A percentile compares a stretch with the other conserved stretches of the same genome.
These are phyloP conservation scores for Hippophae tibetana DNA, from an alignment of 306 rosid species.

Conservation along the genomic window DNA sequence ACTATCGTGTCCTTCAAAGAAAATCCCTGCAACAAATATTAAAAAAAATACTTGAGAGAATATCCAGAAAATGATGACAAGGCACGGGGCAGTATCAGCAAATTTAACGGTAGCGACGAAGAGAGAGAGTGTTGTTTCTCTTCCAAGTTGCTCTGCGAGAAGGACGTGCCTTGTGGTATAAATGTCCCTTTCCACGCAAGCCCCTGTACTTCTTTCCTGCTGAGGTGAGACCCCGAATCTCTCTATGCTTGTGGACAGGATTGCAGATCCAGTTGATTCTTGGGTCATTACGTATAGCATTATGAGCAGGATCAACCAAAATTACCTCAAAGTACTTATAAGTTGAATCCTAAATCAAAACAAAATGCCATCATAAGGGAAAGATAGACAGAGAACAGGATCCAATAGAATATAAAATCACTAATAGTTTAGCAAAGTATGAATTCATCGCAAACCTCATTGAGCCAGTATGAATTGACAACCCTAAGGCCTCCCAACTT, in stretches of 20 bases:
- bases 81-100: too few relatives aligned
- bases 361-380: background rate
- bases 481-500: slow-evolving; percentile 14
- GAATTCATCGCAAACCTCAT: slow-evolving; percentile 7
- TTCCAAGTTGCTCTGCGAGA: slow-evolving; percentile 92
- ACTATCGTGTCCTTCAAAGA: too few relatives aligned
- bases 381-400: background rate
- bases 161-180: slow-evolving; percentile 55
- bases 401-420: background rate
- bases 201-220: slow-evolving; percentile 81
- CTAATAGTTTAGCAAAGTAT: too few relatives aligned
- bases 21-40: too few relatives aligned
- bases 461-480: slow-evolving; percentile 22
- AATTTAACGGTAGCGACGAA: slow-evolving; percentile 62
- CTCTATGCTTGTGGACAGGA: slow-evolving; percentile 40
- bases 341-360: slow-evolving; percentile 15
- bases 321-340: slow-evolving; percentile 23
- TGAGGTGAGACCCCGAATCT: slow-evolving; percentile 74
- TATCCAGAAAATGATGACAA: too few relatives aligned
- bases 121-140: slow-evolving; percentile 81
- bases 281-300: slow-evolving; percentile 19
- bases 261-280: slow-evolving; percentile 25
- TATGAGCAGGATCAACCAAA: slow-evolving; percentile 19
- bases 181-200: slow-evolving; percentile 66
- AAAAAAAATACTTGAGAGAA: too few relatives aligned